Evolutionary conservation across 148 eudicot genomes (phyloP), one percentile per base, ranked within the genome.

Genomic region (Oxyria digyna): DNA sequence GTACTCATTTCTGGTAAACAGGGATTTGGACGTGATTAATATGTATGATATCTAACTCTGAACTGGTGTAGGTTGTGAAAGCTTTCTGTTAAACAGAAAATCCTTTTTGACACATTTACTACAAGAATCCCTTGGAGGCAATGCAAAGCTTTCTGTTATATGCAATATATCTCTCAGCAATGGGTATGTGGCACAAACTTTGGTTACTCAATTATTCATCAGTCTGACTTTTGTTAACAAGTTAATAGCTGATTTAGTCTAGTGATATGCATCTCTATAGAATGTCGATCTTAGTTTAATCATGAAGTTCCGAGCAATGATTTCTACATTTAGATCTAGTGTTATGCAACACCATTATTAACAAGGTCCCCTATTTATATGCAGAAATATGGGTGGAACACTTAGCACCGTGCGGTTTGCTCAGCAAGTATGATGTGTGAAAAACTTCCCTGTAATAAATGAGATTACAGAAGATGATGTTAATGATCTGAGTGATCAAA

Each of bases 381-480:
- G 77, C 76, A 93, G 94, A 80, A 75, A 76, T 68, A 81, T 49
- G 74, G 79, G 79, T 54, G 99, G 91, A 77, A 88, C 92, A 40
- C 72, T 85, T 15, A 95, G 97, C 87, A 87, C 97, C 45, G 88
- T 95, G 74, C 83, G 97, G 81, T 91, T 95, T 75, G 93, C 93
- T 55, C 82, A 80, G 72, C 78, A 82, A 78, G 85, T 80, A 73
- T 84, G 81, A 82, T 81, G 74, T 50, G 72, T 95, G 70, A 79
- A 69, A 37, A 95, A 95, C 73, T 81, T 82, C 74, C 99, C 99
- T 20, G 93, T 91, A 48, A 78, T 95, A 55, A 95, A 95, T 68
- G 96, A 90, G 81, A 87, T 95, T 68, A 81, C 96, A 15, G 97
- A 95, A 78, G 99, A 95, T 76, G 91, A 95, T 80, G 94, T 91